Percentiles rank a stretch among this genome's conserved stretches.
These are phyloP conservation scores for Alnus glutinosa DNA, from an alignment of 306 rosid genomes.

Conservation along the genomic window DNA sequence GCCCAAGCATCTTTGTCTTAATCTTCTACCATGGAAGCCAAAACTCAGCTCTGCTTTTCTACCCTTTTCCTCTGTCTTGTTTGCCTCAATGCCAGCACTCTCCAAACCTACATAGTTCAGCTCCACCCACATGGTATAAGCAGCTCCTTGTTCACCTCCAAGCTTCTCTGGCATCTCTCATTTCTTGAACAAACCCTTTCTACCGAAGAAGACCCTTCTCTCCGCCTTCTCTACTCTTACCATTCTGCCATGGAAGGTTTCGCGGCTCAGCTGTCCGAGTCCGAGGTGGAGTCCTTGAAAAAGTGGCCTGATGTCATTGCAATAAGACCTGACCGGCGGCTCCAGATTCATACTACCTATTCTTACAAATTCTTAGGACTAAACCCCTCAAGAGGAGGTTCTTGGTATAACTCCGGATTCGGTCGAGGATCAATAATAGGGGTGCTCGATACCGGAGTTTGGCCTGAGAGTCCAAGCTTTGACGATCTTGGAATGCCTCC, in stretches of 20 bases:
- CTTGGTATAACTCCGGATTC: slow-evolving; percentile 66
- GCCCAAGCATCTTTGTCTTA: slow-evolving; percentile 30
- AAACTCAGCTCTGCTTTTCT: slow-evolving; percentile 38
- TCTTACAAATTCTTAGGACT: slow-evolving; percentile 88
- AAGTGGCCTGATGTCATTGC: slow-evolving; percentile 70
- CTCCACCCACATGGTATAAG: slow-evolving; percentile 63
- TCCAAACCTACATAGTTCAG: slow-evolving; percentile 81
- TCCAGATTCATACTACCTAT: slow-evolving; percentile 74
- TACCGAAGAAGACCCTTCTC: slow-evolving; percentile 52
- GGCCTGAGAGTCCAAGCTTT: slow-evolving; percentile 96
- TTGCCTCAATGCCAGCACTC: slow-evolving; percentile 52
- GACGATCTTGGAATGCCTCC: slow-evolving; percentile 70
- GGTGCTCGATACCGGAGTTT: slow-evolving; percentile 86
- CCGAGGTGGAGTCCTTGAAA: slow-evolving; percentile 59
- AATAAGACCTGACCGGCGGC: slow-evolving; percentile 52
- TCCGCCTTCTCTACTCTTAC: slow-evolving; percentile 89
- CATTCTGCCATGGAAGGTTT: slow-evolving; percentile 83
- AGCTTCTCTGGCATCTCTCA: slow-evolving; percentile 77
- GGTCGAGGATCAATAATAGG: slow-evolving; percentile 83
- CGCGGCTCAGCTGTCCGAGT: slow-evolving; percentile 68
- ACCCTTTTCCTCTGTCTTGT: slow-evolving; percentile 36
- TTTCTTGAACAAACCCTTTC: slow-evolving; percentile 55
- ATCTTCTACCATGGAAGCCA: slow-evolving; percentile 52
- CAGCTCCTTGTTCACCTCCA: slow-evolving; percentile 54
- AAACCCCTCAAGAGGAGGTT: slow-evolving; percentile 40